phyloP scores from a whole-genome alignment of 208 protist genomes.

The Tritrichomonas musculus region DNA sequence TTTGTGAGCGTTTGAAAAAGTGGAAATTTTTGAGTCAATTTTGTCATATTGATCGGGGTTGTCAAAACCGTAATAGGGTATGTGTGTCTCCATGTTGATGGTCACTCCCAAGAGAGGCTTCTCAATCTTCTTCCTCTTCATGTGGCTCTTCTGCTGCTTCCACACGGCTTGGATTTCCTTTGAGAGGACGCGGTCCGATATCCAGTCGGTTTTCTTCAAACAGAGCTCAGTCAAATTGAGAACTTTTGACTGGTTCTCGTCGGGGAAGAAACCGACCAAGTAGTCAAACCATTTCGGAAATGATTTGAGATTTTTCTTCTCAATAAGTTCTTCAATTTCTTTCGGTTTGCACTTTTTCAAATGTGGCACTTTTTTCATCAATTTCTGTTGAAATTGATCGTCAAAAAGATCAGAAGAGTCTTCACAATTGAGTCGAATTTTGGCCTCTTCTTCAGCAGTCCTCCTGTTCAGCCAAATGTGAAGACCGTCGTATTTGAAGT shows the following conservation, averaged over 20 bases:
- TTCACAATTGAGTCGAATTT: not conserved
- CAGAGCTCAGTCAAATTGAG: no score
- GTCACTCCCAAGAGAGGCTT: not conserved
- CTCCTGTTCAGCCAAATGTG: not conserved
- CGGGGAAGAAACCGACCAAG: no score
- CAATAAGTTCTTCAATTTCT: not conserved
- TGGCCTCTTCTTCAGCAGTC: not conserved
- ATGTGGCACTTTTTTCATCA: no score
- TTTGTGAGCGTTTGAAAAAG: not conserved
- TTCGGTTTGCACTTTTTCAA: not conserved
- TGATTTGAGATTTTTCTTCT: not conserved
- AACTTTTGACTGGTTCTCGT: no score
- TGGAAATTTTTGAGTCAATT: not conserved
- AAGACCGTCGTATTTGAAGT: not conserved
- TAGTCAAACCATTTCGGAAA: constrained; percentile 22
- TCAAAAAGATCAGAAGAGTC: not conserved
- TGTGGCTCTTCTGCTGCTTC: not conserved
- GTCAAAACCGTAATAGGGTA: not conserved
- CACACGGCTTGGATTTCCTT: not conserved
- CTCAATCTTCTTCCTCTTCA: not conserved
- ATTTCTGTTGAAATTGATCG: not conserved
- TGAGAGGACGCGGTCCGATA: not conserved
- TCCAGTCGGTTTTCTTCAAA: not conserved
- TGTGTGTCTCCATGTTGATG: not conserved
- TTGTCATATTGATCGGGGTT: not conserved